Conservation (phyloP, 352 stramenopile genomes). For the Globisporangium radiosum region DNA sequence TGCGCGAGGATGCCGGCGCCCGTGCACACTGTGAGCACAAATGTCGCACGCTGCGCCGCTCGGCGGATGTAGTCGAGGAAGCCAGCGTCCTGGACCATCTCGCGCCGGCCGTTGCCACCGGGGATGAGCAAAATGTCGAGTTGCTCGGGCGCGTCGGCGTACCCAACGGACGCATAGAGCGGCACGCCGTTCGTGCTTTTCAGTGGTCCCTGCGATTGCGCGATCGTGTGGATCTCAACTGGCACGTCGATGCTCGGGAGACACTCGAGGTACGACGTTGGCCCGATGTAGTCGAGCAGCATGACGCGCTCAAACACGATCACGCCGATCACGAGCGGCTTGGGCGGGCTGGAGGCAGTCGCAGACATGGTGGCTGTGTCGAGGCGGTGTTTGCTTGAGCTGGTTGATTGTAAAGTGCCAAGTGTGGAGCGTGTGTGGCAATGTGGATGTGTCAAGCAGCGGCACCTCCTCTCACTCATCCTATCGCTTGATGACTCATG, state of each 20-base stretch:
- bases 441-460: too few species aligned
- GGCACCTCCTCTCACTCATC: too few species aligned
- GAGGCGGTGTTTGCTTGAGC: not conserved
- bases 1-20: constrained; percentile 19
- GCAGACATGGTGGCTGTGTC: too few species aligned
- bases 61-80: constrained; percentile 16
- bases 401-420: not conserved
- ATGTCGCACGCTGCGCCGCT: constrained; percentile 6
- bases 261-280: constrained; percentile 50
- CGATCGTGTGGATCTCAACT: constrained; percentile 50
- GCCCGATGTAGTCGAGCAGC: constrained; percentile 54
- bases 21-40: constrained; percentile 22
- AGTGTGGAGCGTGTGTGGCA: too few species aligned
- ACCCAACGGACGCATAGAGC: constrained; percentile 19
- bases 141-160: constrained; percentile 14
- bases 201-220: constrained; percentile 24
- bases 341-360: not conserved
- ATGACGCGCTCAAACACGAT: constrained; percentile 55
- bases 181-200: constrained; percentile 25
- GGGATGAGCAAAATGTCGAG: constrained; percentile 20
- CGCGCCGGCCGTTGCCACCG: constrained; percentile 5
- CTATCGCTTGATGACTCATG: too few species aligned
- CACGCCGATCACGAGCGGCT: constrained; percentile 37
- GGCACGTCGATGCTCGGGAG: constrained; percentile 34
- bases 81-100: constrained; percentile 12